Conservation (phyloP, 805 yeast species). For the Pichia manshurica region DNA sequence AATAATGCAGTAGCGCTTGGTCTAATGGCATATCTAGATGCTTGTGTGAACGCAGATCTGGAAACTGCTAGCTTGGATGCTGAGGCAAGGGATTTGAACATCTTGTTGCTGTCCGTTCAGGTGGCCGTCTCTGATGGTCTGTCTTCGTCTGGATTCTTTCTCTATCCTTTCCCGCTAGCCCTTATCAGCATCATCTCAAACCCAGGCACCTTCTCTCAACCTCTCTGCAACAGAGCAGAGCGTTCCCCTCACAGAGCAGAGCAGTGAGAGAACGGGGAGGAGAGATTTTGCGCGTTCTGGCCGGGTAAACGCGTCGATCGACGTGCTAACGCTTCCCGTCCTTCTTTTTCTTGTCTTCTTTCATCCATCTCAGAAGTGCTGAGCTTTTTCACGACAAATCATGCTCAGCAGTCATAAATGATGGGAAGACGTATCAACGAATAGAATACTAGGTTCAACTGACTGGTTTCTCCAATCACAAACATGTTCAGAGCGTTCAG, state of each 20-base stretch:
- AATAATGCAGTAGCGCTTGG: background rate
- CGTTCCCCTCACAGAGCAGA: background rate
- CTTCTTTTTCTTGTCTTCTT: background rate
- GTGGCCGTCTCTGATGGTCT: no score
- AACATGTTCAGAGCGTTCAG: slow-evolving; percentile 16
- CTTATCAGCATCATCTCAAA: no score
- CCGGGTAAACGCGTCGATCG: background rate
- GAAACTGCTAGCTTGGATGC: slow-evolving; percentile 8
- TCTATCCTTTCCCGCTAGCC: no score
- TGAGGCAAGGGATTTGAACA: slow-evolving; percentile 12
- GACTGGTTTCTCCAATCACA: background rate
- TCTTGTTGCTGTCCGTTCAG: background rate
- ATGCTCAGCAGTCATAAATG: no score
- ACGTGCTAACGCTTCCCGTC: no score
- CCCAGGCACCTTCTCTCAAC: no score
- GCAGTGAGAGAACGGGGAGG: background rate
- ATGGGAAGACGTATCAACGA: background rate
- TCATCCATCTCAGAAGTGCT: background rate
- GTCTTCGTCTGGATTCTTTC: background rate
- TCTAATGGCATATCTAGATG: background rate
- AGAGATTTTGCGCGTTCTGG: background rate
- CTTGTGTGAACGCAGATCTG: slow-evolving; percentile 1
- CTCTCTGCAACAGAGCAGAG: no score
- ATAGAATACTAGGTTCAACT: no score
- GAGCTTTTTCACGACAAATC: background rate